Conservation (phyloP, 345 rosid species). For the Ceriops tagal region DNA sequence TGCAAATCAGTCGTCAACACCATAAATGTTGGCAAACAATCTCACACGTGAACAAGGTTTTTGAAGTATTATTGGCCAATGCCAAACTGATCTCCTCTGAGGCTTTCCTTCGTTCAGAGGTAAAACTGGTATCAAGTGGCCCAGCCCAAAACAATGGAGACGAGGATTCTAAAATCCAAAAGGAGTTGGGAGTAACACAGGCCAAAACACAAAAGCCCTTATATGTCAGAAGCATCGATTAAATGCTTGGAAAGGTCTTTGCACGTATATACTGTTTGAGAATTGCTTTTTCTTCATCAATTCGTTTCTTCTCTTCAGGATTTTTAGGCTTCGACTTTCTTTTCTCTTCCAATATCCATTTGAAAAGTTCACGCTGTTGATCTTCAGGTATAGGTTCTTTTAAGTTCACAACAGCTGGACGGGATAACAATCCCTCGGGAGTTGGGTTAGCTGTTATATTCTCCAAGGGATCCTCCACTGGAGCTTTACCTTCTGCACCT, state of each 20-base stretch:
- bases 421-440: constrained; percentile 21
- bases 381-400: constrained; percentile 59
- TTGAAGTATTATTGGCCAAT: too few relatives aligned
- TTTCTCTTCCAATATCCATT: constrained; percentile 77
- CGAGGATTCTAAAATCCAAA: too few relatives aligned
- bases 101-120: too few relatives aligned
- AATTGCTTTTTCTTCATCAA: constrained; percentile 64
- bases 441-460: constrained; percentile 12
- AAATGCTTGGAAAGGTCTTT: constrained; percentile 49
- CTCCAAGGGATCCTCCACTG: constrained; percentile 23
- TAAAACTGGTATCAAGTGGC: too few relatives aligned
- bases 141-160: too few relatives aligned
- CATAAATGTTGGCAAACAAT: too few relatives aligned
- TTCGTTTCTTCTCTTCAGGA: constrained; percentile 43
- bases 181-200: background rate
- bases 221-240: constrained; percentile 30
- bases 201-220: background rate
- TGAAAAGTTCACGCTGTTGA: constrained; percentile 65
- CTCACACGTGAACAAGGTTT: too few relatives aligned
- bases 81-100: too few relatives aligned
- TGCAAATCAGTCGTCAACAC: too few relatives aligned
- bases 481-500: constrained; percentile 25
- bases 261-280: constrained; percentile 60
- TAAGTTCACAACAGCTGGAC: constrained; percentile 27
- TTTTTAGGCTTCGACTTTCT: constrained; percentile 54